Evolutionary conservation across 352 stramenopile species (phyloP).

Genomic region (Thalassiosira tumida): DNA sequence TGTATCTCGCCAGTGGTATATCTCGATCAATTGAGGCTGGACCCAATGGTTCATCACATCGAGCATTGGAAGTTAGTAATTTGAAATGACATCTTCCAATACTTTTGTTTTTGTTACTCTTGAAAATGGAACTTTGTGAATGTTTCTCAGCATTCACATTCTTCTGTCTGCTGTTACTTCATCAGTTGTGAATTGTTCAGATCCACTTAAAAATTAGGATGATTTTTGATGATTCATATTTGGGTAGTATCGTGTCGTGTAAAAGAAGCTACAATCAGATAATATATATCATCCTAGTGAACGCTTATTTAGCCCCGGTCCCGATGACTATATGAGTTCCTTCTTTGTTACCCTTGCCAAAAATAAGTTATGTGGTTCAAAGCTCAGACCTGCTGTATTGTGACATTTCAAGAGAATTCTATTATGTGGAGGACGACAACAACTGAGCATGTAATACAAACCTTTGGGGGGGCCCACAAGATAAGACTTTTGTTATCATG

Average conservation of each 20-base stretch:
- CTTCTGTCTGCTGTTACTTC: background rate
- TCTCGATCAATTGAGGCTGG: too few relatives aligned
- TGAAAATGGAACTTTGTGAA: background rate
- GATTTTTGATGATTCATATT: slow-evolving; percentile 72
- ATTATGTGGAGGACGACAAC: too few relatives aligned
- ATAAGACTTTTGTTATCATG: slow-evolving; percentile 46
- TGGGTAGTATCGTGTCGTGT: slow-evolving; percentile 64
- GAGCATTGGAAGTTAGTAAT: background rate
- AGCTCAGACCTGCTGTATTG: too few relatives aligned
- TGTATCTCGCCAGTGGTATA: too few relatives aligned
- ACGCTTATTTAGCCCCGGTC: slow-evolving; percentile 50
- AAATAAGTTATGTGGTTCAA: slow-evolving; percentile 63
- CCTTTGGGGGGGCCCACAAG: background rate
- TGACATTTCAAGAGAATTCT: too few relatives aligned
- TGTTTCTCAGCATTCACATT: background rate
- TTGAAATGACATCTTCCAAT: background rate
- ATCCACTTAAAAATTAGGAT: slow-evolving; percentile 64
- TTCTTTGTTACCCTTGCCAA: slow-evolving; percentile 34
- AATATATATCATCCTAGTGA: slow-evolving; percentile 58
- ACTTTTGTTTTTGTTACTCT: background rate
- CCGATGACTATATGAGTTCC: slow-evolving; percentile 51
- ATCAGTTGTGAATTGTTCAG: slow-evolving; percentile 58
- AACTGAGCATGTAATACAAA: too few relatives aligned
- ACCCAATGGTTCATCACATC: background rate
- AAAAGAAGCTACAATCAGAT: slow-evolving; percentile 58